Evolutionary conservation across 805 yeast species (phyloP).

Genomic region (Kodamaea nitidulidarum): DNA sequence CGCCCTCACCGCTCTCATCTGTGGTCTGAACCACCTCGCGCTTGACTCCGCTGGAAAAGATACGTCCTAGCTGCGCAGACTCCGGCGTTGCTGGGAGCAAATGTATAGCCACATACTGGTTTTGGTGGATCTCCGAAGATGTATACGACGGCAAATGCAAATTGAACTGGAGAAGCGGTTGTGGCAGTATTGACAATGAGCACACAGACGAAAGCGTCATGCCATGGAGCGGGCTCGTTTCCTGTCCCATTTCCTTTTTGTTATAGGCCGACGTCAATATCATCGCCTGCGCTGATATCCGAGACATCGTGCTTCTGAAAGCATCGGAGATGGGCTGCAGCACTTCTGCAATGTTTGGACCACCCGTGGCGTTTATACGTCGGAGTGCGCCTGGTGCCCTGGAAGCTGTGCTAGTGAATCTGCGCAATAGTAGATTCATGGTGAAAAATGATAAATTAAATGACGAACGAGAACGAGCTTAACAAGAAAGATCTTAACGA

Average conservation of each 20-base stretch:
- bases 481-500: too few relatives aligned
- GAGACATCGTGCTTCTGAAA: constrained; percentile 33
- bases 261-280: constrained; percentile 33
- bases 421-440: constrained; percentile 2
- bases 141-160: constrained; percentile 84
- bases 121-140: constrained; percentile 58
- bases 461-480: neutral
- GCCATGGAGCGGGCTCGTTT: constrained; percentile 47
- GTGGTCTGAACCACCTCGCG: constrained; percentile 31
- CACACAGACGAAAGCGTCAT: constrained; percentile 84
- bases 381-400: neutral
- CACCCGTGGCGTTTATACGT: neutral
- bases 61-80: constrained; percentile 58
- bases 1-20: constrained; percentile 25
- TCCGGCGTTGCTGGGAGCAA: constrained; percentile 57
- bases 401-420: constrained; percentile 4
- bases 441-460: neutral
- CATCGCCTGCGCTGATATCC: constrained; percentile 42
- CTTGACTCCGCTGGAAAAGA: constrained; percentile 59
- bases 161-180: constrained; percentile 79
- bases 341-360: neutral
- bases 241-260: neutral
- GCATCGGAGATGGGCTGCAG: constrained; percentile 9
- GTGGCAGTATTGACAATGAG: constrained; percentile 74
- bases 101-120: constrained; percentile 65